These are phyloP conservation scores for Papilionanthe hybrid DNA, from an alignment of 116 monocot species.

Conservation along the genomic window DNA sequence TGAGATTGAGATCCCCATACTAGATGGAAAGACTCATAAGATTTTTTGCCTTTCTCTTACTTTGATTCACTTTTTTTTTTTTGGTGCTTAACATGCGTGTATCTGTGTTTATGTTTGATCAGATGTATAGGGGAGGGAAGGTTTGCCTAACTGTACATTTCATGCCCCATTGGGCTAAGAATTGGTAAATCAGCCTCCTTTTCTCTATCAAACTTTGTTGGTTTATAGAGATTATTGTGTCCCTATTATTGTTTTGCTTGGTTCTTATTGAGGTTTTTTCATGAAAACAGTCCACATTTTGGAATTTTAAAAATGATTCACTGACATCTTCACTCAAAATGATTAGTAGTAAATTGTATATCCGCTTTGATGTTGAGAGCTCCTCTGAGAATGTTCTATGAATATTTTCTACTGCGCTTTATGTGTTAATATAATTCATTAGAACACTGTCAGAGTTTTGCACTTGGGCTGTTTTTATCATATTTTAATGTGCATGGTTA, in stretches of 20 bases:
- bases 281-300: slow-evolving; percentile 60
- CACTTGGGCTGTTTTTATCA: not conserved
- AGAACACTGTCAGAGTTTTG: not conserved
- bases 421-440: not conserved
- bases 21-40: slow-evolving; percentile 98
- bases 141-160: slow-evolving; percentile 97
- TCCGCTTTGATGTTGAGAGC: not conserved
- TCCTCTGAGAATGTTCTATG: too few species aligned
- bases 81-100: too few species aligned
- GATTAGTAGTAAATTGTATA: not conserved
- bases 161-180: slow-evolving; percentile 96
- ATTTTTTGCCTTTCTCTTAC: slow-evolving; percentile 24
- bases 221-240: not conserved
- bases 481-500: not conserved
- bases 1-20: slow-evolving; percentile 93
- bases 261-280: slow-evolving; percentile 1
- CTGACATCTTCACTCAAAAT: not conserved
- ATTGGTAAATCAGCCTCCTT: slow-evolving; percentile 38
- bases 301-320: slow-evolving; percentile 32
- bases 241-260: not conserved
- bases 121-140: too few species aligned
- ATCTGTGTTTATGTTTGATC: too few species aligned
- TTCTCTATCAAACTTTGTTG: not conserved
- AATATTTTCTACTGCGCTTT: too few species aligned
- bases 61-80: too few species aligned